Evolutionary conservation across 2,329 filamentous ascomycete species (phyloP).

Genomic region (Aspergillus tubingensis): DNA sequence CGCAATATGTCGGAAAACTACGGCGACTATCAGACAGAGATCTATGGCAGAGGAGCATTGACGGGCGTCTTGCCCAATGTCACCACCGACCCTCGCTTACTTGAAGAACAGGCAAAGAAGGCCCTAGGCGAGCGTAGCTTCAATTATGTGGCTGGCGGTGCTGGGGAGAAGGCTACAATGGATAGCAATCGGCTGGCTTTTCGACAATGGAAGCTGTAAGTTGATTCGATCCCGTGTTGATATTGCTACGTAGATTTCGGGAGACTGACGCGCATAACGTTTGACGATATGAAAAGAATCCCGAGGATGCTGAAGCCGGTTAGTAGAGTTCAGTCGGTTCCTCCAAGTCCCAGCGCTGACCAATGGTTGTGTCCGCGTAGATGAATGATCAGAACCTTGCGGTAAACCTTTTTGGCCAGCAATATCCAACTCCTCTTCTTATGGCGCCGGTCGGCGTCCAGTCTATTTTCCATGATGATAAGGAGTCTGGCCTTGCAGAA

Average conservation of each 20-base stretch:
- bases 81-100: conserved; percentile 60
- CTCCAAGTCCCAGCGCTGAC: neutral
- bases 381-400: conserved; percentile 49
- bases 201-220: conserved; percentile 50
- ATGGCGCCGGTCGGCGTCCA: conserved; percentile 72
- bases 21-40: conserved; percentile 49
- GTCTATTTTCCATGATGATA: conserved; percentile 65
- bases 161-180: conserved; percentile 63
- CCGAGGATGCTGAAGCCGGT: conserved; percentile 52
- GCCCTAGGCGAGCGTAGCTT: conserved; percentile 53
- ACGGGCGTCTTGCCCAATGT: conserved; percentile 52
- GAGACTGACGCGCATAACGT: conserved; percentile 5
- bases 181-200: conserved; percentile 62
- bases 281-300: conserved; percentile 41
- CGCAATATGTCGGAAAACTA: conserved; percentile 41
- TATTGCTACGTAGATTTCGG: neutral
- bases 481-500: conserved; percentile 64
- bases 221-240: too few species aligned
- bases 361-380: conserved; percentile 17
- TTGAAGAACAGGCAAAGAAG: conserved; percentile 58
- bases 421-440: conserved; percentile 56
- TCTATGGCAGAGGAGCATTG: conserved; percentile 57
- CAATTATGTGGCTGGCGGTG: conserved; percentile 64
- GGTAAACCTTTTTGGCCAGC: conserved; percentile 55
- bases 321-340: neutral